phyloP scores from a whole-genome alignment of 2,329 filamentous ascomycete genomes.

The Apiospora rasikravindrae region DNA sequence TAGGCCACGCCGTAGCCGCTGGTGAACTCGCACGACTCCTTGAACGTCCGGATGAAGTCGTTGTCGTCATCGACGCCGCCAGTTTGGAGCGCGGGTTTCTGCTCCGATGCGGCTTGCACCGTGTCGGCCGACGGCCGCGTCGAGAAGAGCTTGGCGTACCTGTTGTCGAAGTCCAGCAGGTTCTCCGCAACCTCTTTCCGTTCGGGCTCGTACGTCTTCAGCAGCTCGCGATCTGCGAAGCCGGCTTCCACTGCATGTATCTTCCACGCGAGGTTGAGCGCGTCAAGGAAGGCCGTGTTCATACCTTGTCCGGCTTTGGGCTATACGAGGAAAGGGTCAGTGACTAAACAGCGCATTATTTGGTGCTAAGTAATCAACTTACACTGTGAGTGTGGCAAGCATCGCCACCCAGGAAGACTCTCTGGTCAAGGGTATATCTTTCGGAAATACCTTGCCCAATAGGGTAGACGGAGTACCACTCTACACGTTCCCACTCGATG shows the following conservation, averaged over 20 bases:
- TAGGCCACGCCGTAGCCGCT: slow-evolving; percentile 91
- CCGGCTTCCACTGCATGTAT: slow-evolving; percentile 88
- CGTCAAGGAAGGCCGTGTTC: slow-evolving; percentile 81
- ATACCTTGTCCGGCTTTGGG: slow-evolving; percentile 81
- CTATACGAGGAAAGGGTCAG: slow-evolving; percentile 49
- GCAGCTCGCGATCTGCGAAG: slow-evolving; percentile 74
- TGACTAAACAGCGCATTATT: neutral
- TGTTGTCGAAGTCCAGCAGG: slow-evolving; percentile 84
- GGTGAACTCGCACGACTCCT: slow-evolving; percentile 89
- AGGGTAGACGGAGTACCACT: slow-evolving; percentile 80
- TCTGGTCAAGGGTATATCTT: slow-evolving; percentile 68
- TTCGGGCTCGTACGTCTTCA: slow-evolving; percentile 87
- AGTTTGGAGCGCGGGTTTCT: slow-evolving; percentile 30
- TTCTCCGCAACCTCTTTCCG: slow-evolving; percentile 84
- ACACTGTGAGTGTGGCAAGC: slow-evolving; percentile 81
- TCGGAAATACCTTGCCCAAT: slow-evolving; percentile 77
- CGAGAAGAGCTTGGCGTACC: slow-evolving; percentile 90
- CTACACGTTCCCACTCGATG: slow-evolving; percentile 69
- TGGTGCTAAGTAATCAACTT: slow-evolving; percentile 38
- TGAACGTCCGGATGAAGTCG: slow-evolving; percentile 88
- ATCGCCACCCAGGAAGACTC: slow-evolving; percentile 77
- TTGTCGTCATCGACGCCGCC: slow-evolving; percentile 60
- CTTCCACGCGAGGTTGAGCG: slow-evolving; percentile 94
- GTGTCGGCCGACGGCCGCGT: slow-evolving; percentile 75
- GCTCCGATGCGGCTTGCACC: slow-evolving; percentile 67